These are phyloP conservation scores for Cucumis melo DNA, from an alignment of 306 rosid species.

Conservation along the genomic window DNA sequence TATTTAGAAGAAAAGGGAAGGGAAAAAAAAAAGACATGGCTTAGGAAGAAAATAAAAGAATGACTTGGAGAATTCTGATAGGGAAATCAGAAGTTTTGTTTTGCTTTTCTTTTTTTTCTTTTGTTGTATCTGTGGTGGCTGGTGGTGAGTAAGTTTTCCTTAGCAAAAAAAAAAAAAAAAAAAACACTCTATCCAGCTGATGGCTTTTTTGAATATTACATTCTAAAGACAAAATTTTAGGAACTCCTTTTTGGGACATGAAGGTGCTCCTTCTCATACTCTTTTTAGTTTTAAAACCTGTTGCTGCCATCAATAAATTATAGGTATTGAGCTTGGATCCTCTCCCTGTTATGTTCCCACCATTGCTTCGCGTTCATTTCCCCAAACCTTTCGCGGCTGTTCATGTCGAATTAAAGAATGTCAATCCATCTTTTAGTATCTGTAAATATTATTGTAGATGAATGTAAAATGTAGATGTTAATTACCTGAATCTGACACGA, in stretches of 20 bases:
- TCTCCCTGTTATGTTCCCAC: conserved; percentile 89
- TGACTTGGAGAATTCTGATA: not conserved
- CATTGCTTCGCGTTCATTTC: conserved; percentile 61
- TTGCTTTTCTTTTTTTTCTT: no score
- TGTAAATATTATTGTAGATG: not conserved
- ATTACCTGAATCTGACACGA: conserved; percentile 84
- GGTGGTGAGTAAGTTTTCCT: conserved; percentile 4
- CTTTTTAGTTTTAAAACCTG: not conserved
- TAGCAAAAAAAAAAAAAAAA: not conserved
- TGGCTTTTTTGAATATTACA: conserved; percentile 1
- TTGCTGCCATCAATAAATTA: conserved; percentile 16
- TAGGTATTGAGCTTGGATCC: conserved; percentile 73
- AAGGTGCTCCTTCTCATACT: conserved; percentile 1
- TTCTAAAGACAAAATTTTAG: conserved; percentile 3
- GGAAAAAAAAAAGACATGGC: not conserved
- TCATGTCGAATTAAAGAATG: not conserved
- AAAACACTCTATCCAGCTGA: not conserved
- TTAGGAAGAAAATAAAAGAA: conserved; percentile 1
- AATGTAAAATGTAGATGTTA: not conserved
- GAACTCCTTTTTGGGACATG: not conserved
- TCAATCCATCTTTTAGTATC: not conserved
- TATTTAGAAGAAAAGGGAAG: not conserved
- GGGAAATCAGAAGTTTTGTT: conserved; percentile 4
- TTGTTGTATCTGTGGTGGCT: not conserved
- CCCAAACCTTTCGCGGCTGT: conserved; percentile 79